Evolutionary conservation across 495 filamentous ascomycete genomes (phyloP).

Genomic region (Aspergillus sclerotioniger): DNA sequence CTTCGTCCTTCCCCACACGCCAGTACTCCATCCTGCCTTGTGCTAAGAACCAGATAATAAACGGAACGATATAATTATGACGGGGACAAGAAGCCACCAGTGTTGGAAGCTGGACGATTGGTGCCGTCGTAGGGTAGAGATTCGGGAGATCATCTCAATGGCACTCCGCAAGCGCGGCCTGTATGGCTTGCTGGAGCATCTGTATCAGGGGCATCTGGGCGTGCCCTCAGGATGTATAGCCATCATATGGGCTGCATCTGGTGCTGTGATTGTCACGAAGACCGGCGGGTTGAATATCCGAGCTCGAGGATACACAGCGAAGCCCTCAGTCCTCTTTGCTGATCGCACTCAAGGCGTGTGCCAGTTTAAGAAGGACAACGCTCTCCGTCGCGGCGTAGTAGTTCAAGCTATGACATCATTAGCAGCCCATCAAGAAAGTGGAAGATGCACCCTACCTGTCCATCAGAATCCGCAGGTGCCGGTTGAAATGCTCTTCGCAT

Average conservation of each 20-base stretch:
- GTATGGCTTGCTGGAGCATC: no score
- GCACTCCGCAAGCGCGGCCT: no score
- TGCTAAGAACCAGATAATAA: background rate
- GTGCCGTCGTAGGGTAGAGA: no score
- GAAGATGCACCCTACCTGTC: conserved; percentile 56
- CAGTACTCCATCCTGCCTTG: background rate
- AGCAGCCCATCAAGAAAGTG: background rate
- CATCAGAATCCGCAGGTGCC: conserved; percentile 86
- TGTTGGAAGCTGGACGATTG: no score
- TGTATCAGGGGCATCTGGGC: no score
- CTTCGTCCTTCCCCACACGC: background rate
- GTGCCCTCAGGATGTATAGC: no score
- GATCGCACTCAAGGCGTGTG: conserved; percentile 46
- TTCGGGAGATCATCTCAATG: no score
- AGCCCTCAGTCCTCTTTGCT: conserved; percentile 40
- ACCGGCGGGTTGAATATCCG: no score
- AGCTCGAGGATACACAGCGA: background rate
- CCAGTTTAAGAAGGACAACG: conserved; percentile 84
- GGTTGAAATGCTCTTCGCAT: conserved; percentile 88
- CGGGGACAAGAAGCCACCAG: background rate
- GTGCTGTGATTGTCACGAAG: no score
- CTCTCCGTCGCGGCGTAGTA: conserved; percentile 98
- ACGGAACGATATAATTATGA: background rate
- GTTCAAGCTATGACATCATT: conserved; percentile 54
- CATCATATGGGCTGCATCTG: no score